These are phyloP conservation scores for Polytolypa hystricis DNA, from an alignment of 2,329 filamentous ascomycete species.

Conservation along the genomic window DNA sequence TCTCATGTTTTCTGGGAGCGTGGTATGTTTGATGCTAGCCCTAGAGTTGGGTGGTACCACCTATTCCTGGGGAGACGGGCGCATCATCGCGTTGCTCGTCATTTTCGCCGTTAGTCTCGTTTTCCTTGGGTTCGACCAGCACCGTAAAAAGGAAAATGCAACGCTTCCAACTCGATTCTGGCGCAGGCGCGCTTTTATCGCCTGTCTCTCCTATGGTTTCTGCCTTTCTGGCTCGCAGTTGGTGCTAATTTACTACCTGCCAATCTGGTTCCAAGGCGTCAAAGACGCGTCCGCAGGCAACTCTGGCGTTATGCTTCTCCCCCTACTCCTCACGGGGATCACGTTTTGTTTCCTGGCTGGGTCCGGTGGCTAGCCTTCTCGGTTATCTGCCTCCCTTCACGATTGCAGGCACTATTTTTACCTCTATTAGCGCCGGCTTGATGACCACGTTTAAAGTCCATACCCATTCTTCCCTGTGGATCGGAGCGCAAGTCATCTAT, in stretches of 20 bases:
- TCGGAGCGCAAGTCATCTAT: slow-evolving; percentile 18
- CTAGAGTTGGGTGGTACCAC: slow-evolving; percentile 27
- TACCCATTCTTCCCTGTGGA: slow-evolving; percentile 16
- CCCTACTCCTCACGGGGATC: slow-evolving; percentile 15
- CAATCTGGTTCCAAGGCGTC: slow-evolving; percentile 27
- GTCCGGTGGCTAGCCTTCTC: slow-evolving; percentile 14
- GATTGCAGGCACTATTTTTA: slow-evolving; percentile 20
- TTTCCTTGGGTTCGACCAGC: slow-evolving; percentile 23
- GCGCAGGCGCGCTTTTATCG: slow-evolving; percentile 15
- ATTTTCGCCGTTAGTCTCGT: slow-evolving; percentile 21
- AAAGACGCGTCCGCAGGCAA: slow-evolving; percentile 16
- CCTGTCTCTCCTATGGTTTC: slow-evolving; percentile 15
- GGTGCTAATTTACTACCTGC: slow-evolving; percentile 15
- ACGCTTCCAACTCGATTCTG: slow-evolving; percentile 24
- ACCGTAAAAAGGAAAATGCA: slow-evolving; percentile 20
- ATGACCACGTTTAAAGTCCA: slow-evolving; percentile 21
- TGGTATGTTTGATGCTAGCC: slow-evolving; percentile 19
- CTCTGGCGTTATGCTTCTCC: slow-evolving; percentile 20
- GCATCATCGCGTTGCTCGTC: slow-evolving; percentile 24
- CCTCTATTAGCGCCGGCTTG: slow-evolving; percentile 25
- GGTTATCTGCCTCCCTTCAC: slow-evolving; percentile 29
- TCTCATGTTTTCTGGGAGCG: slow-evolving; percentile 21
- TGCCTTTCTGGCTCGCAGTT: neutral
- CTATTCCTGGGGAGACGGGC: slow-evolving; percentile 23
- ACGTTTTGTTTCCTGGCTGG: slow-evolving; percentile 15